Evolutionary conservation across 1,139 yeast species (phyloP).

Genomic region (Tardiomyces depauwii): DNA sequence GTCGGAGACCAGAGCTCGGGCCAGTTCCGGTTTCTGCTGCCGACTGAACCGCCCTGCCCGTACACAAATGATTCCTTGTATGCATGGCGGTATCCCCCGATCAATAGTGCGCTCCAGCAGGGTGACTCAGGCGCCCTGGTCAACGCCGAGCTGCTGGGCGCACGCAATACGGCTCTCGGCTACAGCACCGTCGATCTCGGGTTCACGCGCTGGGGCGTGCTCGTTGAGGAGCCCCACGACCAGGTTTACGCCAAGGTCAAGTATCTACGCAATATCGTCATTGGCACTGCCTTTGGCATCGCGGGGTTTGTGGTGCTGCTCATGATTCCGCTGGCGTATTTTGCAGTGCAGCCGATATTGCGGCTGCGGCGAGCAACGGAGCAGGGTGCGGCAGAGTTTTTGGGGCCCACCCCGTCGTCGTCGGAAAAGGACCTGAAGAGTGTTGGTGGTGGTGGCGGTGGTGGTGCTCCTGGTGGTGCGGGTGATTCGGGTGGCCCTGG

Average conservation of each 20-base stretch:
- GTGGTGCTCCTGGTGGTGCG: neutral
- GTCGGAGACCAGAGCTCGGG: neutral
- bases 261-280: constrained; percentile 53
- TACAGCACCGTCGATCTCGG: constrained; percentile 44
- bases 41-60: neutral
- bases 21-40: neutral
- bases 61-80: neutral
- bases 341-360: constrained; percentile 77
- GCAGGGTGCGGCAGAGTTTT: constrained; percentile 16
- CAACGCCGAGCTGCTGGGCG: constrained; percentile 10
- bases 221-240: constrained; percentile 52
- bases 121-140: neutral
- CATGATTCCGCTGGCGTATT: constrained; percentile 63
- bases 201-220: constrained; percentile 60
- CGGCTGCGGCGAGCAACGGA: constrained; percentile 79
- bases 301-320: constrained; percentile 58
- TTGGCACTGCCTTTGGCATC: constrained; percentile 71
- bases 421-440: neutral
- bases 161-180: constrained; percentile 54
- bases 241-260: constrained; percentile 54
- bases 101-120: neutral
- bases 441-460: neutral
- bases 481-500: neutral
- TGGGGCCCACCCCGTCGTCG: neutral
- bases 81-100: no score